Evolutionary conservation across 257 asterid species (phyloP).

Genomic region (Solanum sejunctum): DNA sequence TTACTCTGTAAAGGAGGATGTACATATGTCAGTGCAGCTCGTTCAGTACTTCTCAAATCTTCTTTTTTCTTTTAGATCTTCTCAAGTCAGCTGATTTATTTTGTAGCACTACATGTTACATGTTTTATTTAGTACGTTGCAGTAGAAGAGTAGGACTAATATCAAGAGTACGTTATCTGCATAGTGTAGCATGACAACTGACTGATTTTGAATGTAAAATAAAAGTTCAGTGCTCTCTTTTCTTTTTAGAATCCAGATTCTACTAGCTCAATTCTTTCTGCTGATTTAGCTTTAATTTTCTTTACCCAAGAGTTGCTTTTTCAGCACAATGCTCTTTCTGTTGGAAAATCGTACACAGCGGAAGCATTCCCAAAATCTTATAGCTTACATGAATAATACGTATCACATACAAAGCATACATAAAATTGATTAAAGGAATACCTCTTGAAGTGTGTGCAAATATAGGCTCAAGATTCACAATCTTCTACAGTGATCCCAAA

Average conservation of each 20-base stretch:
- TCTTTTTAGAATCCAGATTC: neutral
- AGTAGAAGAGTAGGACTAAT: neutral
- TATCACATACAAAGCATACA: too few relatives aligned
- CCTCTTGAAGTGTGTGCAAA: too few relatives aligned
- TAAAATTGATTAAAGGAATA: too few relatives aligned
- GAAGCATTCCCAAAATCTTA: too few relatives aligned
- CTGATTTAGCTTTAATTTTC: neutral
- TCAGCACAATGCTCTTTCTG: neutral
- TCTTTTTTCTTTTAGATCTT: neutral
- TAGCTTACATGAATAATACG: too few relatives aligned
- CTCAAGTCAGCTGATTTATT: neutral
- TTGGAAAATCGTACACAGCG: too few relatives aligned
- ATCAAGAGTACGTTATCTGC: neutral
- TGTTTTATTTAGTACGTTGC: neutral
- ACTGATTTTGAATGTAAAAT: neutral
- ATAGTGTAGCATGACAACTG: neutral
- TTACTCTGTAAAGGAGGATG: conserved; percentile 2
- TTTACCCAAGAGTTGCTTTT: neutral
- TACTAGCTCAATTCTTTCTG: neutral
- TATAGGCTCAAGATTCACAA: too few relatives aligned
- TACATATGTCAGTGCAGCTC: conserved; percentile 1
- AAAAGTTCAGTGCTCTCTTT: neutral
- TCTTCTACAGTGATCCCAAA: too few relatives aligned
- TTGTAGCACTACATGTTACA: neutral
- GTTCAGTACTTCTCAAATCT: neutral